A percentile compares a stretch with the other conserved stretches of the same genome.
Conservation (phyloP, 2,329 filamentous ascomycete genomes). For the Aureobasidium vineae region DNA sequence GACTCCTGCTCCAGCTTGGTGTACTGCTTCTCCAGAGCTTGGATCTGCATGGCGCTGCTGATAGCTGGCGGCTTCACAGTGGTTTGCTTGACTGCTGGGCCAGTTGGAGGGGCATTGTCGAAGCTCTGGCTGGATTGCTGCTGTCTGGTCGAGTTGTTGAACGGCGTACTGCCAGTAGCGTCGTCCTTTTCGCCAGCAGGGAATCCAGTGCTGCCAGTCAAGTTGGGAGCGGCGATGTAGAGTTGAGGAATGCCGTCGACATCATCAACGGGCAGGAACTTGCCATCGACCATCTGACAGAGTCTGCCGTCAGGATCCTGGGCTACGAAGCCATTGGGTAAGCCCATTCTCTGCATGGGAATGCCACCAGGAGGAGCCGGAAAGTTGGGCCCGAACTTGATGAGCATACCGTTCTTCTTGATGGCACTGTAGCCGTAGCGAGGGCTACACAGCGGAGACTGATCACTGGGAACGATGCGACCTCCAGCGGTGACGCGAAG, state of each 20-base stretch:
- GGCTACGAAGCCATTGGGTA: constrained; percentile 39
- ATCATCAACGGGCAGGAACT: constrained; percentile 38
- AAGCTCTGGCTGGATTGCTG: constrained; percentile 5
- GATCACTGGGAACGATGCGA: constrained; percentile 52
- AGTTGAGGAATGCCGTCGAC: constrained; percentile 38
- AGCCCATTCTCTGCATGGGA: constrained; percentile 32
- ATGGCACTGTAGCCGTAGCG: constrained; percentile 42
- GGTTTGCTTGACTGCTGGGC: constrained; percentile 6
- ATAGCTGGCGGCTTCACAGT: constrained; percentile 31
- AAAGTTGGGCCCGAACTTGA: constrained; percentile 41
- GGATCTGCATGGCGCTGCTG: constrained; percentile 36
- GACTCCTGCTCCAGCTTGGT: constrained; percentile 39
- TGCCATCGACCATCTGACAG: constrained; percentile 42
- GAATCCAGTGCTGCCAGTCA: constrained; percentile 32
- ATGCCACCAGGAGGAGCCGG: constrained; percentile 33
- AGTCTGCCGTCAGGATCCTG: constrained; percentile 40
- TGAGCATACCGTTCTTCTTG: constrained; percentile 40
- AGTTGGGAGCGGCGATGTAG: constrained; percentile 41
- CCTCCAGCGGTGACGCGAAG: constrained; percentile 54
- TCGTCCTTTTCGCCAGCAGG: constrained; percentile 26
- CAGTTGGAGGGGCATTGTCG: constrained; percentile 13
- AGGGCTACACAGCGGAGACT: constrained; percentile 42
- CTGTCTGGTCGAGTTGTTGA: constrained; percentile 19
- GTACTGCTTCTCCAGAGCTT: constrained; percentile 40
- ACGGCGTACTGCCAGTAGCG: constrained; percentile 26